Conservation (phyloP, 257 asterid genomes). For the Lycium barbarum region DNA sequence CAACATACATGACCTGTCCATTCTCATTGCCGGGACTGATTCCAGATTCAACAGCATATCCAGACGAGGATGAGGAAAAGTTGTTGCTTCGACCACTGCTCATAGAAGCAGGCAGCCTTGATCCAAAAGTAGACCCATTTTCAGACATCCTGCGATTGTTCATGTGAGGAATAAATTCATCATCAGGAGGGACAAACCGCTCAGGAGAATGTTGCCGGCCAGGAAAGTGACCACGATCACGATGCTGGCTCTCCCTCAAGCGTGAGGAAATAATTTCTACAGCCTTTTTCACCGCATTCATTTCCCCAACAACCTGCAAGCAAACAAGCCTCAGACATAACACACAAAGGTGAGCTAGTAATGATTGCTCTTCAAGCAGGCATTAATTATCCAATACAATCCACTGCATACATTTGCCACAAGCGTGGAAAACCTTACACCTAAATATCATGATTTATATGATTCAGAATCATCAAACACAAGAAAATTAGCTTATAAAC, state of each 20-base stretch:
- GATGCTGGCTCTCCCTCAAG: slow-evolving; percentile 93
- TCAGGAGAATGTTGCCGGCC: slow-evolving; percentile 72
- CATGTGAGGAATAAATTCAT: slow-evolving; percentile 55
- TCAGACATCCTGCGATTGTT: slow-evolving; percentile 55
- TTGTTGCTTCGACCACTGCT: slow-evolving; percentile 48
- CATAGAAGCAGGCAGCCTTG: slow-evolving; percentile 62
- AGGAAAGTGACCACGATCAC: slow-evolving; percentile 69
- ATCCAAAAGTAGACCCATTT: slow-evolving; percentile 69
- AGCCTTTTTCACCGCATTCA: slow-evolving; percentile 77
- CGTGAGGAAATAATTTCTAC: slow-evolving; percentile 75
- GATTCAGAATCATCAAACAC: background rate
- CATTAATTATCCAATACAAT: slow-evolving; percentile 6
- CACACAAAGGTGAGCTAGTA: background rate
- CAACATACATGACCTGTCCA: slow-evolving; percentile 54
- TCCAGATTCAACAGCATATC: slow-evolving; percentile 60
- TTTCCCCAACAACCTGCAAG: slow-evolving; percentile 84
- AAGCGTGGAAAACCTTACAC: background rate
- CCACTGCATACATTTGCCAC: background rate
- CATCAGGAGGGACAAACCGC: slow-evolving; percentile 59
- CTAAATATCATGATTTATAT: slow-evolving; percentile 13
- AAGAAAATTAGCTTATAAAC: background rate
- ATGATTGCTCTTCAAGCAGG: slow-evolving; percentile 13
- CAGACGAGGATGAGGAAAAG: slow-evolving; percentile 68
- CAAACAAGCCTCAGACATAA: slow-evolving; percentile 25
- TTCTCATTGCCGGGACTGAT: slow-evolving; percentile 50